phyloP scores from a whole-genome alignment of 768 basidiomycete genomes.

The Lactarius pseudohatsudake region DNA sequence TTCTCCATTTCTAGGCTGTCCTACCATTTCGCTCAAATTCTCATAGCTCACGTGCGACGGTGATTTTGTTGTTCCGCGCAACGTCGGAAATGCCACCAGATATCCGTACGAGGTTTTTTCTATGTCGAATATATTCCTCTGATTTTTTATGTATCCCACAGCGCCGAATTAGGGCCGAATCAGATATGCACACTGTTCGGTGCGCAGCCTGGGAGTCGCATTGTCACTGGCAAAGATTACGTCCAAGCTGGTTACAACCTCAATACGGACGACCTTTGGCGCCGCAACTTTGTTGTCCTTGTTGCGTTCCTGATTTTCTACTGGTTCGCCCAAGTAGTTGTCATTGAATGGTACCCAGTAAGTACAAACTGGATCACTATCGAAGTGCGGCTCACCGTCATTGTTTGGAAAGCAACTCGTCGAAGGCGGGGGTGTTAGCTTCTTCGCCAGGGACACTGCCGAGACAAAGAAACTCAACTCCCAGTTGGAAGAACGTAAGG shows the following conservation, averaged over 20 bases:
- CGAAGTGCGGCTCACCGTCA: conserved; percentile 17
- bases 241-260: conserved; percentile 59
- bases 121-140: not conserved
- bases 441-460: conserved; percentile 59
- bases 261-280: conserved; percentile 58
- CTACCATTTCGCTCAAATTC: not conserved
- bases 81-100: conserved; percentile 50
- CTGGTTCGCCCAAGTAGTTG: conserved; percentile 63
- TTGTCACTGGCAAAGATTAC: conserved; percentile 83
- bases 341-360: conserved; percentile 61
- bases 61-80: conserved; percentile 61
- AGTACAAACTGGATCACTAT: conserved; percentile 35
- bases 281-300: conserved; percentile 68
- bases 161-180: conserved; percentile 70
- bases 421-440: conserved; percentile 60
- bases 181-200: conserved; percentile 81
- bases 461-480: conserved; percentile 58
- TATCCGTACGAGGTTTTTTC: conserved; percentile 55
- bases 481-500: conserved; percentile 51
- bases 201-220: conserved; percentile 50
- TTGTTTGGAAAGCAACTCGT: conserved; percentile 41
- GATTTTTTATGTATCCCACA: conserved; percentile 28
- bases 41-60: conserved; percentile 63
- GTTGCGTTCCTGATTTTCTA: conserved; percentile 71
- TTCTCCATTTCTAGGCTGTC: conserved; percentile 36